phyloP scores from a whole-genome alignment of 2,329 filamentous ascomycete species.

The Aspergillus sp. region DNA sequence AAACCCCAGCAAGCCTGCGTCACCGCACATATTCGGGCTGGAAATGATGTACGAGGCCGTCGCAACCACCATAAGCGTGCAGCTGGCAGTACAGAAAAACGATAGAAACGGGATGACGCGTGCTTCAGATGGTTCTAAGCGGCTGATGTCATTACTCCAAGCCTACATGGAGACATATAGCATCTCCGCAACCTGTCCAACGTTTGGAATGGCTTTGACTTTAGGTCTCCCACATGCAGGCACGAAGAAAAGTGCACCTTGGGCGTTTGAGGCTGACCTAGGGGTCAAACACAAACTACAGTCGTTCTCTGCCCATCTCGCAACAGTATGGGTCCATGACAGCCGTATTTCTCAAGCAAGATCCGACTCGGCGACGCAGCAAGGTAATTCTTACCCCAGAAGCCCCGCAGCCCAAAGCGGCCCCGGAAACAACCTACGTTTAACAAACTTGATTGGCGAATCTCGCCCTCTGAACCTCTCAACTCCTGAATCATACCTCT shows the following conservation, averaged over 20 bases:
- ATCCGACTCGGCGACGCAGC: background rate
- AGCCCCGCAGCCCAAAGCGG: background rate
- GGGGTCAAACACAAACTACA: slow-evolving; percentile 29
- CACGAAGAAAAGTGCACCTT: slow-evolving; percentile 6
- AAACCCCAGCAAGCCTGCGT: slow-evolving; percentile 22
- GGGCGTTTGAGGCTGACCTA: slow-evolving; percentile 24
- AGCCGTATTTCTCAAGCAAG: background rate
- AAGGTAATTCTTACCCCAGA: slow-evolving; percentile 6
- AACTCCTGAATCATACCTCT: slow-evolving; percentile 23
- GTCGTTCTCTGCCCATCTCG: slow-evolving; percentile 30
- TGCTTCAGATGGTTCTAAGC: slow-evolving; percentile 36
- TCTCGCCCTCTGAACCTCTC: slow-evolving; percentile 9
- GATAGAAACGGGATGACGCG: slow-evolving; percentile 26
- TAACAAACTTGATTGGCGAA: slow-evolving; percentile 10
- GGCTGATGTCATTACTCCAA: slow-evolving; percentile 37
- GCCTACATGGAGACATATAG: slow-evolving; percentile 43
- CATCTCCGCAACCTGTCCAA: slow-evolving; percentile 41
- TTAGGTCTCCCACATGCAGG: slow-evolving; percentile 27
- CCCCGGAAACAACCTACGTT: slow-evolving; percentile 1
- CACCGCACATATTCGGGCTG: slow-evolving; percentile 35
- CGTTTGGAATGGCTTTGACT: slow-evolving; percentile 41
- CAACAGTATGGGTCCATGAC: slow-evolving; percentile 27
- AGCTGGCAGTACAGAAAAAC: slow-evolving; percentile 25
- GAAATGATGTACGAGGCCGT: slow-evolving; percentile 37
- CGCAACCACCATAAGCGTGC: slow-evolving; percentile 24